A percentile compares a stretch with the other conserved stretches of the same genome.
Conservation (phyloP, 202 grass and related monocot genomes). For the Bolboschoenoplectus hybrid region DNA sequence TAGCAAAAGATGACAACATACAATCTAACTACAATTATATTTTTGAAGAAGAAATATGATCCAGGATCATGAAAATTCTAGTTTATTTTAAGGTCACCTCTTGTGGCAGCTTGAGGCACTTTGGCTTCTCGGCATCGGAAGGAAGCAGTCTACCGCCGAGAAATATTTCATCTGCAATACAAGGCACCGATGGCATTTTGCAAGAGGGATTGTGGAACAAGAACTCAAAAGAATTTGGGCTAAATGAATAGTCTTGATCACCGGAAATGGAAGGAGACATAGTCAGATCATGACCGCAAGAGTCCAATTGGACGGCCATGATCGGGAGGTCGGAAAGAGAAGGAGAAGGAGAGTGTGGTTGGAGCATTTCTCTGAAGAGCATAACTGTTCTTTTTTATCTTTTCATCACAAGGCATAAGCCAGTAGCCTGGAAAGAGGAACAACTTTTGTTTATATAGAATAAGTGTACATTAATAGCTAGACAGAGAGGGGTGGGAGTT, state of each 20-base stretch:
- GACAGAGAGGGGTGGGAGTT: background rate
- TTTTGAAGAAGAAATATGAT: background rate
- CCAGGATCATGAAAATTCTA: background rate
- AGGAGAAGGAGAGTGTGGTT: background rate
- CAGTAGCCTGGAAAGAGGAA: background rate
- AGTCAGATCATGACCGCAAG: slow-evolving; percentile 8
- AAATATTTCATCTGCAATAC: slow-evolving; percentile 39
- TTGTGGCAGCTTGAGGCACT: background rate
- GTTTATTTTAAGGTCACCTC: slow-evolving; percentile 18
- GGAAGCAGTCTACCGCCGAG: slow-evolving; percentile 30
- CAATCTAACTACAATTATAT: background rate
- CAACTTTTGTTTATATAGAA: slow-evolving; percentile 23
- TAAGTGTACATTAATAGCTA: slow-evolving; percentile 17
- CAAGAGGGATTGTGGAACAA: slow-evolving; percentile 38
- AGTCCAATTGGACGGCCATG: background rate
- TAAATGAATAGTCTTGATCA: slow-evolving; percentile 10
- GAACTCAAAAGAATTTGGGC: slow-evolving; percentile 49
- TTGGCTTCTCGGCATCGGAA: slow-evolving; percentile 13
- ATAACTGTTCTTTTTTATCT: slow-evolving; percentile 21
- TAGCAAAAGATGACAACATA: background rate
- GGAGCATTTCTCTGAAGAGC: slow-evolving; percentile 11
- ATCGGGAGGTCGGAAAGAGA: slow-evolving; percentile 35
- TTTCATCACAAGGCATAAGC: background rate
- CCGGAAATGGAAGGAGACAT: background rate
- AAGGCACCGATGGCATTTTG: slow-evolving; percentile 16